phyloP scores from a whole-genome alignment of 2,329 filamentous ascomycete species.

The Claviceps sorghi region DNA sequence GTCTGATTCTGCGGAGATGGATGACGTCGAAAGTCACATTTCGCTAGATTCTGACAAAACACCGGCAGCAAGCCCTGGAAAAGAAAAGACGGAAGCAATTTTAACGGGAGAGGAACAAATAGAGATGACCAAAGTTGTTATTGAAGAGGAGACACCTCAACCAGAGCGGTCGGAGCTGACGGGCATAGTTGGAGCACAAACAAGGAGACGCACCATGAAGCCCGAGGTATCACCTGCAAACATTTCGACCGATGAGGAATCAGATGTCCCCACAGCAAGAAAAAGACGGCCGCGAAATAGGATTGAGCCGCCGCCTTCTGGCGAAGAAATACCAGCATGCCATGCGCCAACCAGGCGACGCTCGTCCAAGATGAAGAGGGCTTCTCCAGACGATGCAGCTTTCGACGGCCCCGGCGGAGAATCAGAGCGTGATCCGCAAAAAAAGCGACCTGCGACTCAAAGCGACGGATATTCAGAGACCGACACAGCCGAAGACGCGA shows the following conservation, averaged over 20 bases:
- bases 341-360: background rate
- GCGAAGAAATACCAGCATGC: background rate
- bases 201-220: background rate
- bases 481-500: background rate
- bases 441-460: background rate
- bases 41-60: background rate
- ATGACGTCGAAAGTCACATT: background rate
- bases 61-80: background rate
- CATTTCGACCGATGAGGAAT: background rate
- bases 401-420: background rate
- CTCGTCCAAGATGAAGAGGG: background rate
- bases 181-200: background rate
- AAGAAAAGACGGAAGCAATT: background rate
- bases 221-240: background rate
- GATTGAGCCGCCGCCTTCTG: background rate
- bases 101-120: background rate
- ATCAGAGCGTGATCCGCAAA: background rate
- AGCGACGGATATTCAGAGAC: background rate
- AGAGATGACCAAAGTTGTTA: background rate
- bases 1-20: background rate
- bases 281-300: background rate
- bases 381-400: background rate
- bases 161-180: background rate
- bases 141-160: background rate
- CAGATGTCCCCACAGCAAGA: background rate